Evolutionary conservation across 2,329 filamentous ascomycete species (phyloP).

Genomic region (Sordariomycetes sp.): DNA sequence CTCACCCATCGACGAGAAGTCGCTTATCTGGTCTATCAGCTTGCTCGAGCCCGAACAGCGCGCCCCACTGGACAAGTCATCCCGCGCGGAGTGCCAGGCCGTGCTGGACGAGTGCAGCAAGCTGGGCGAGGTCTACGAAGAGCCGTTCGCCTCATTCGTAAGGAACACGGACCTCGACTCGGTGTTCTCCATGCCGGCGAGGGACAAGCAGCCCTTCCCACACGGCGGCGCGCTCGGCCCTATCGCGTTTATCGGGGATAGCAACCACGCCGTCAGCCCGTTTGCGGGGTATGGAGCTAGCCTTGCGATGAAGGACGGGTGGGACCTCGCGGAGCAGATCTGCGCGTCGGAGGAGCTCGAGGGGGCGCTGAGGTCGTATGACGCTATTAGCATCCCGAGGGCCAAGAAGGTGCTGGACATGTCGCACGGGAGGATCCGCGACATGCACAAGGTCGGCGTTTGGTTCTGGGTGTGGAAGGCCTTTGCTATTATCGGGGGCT

Average conservation of each 20-base stretch:
- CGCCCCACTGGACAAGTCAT: slow-evolving; percentile 7
- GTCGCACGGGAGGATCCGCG: slow-evolving; percentile 12
- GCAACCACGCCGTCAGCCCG: slow-evolving; percentile 36
- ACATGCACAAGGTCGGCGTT: slow-evolving; percentile 14
- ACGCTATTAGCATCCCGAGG: slow-evolving; percentile 22
- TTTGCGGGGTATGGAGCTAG: slow-evolving; percentile 39
- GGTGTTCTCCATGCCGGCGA: slow-evolving; percentile 25
- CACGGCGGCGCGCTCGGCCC: slow-evolving; percentile 16
- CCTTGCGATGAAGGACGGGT: slow-evolving; percentile 33
- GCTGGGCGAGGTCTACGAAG: slow-evolving; percentile 21
- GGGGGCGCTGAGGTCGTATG: slow-evolving; percentile 20
- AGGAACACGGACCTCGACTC: slow-evolving; percentile 24
- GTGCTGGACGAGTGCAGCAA: slow-evolving; percentile 20
- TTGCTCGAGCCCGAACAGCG: slow-evolving; percentile 14
- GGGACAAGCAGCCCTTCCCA: slow-evolving; percentile 31
- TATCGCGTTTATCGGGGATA: slow-evolving; percentile 36
- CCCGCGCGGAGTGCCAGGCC: slow-evolving; percentile 12
- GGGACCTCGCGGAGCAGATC: slow-evolving; percentile 31
- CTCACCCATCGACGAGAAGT: slow-evolving; percentile 28
- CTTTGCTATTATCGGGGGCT: neutral
- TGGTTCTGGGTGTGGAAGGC: slow-evolving; percentile 10
- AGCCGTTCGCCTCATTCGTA: slow-evolving; percentile 28
- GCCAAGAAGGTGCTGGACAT: slow-evolving; percentile 14
- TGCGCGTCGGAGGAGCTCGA: slow-evolving; percentile 14
- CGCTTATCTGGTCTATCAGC: slow-evolving; percentile 31